phyloP scores from a whole-genome alignment of 2,329 filamentous ascomycete species.

The Monosporascus sp. region DNA sequence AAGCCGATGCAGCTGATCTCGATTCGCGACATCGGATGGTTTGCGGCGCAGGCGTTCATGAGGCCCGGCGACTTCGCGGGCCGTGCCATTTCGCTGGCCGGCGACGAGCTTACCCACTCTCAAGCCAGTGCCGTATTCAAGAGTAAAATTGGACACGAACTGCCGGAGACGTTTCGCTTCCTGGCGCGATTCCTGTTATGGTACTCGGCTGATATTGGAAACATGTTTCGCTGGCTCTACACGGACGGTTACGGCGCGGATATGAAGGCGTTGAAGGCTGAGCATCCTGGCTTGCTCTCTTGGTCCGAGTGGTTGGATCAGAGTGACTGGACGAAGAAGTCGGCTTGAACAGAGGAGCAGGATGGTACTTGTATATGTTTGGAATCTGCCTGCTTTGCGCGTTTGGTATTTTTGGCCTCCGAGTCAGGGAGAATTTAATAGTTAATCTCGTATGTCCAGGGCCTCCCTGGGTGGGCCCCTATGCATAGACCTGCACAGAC shows the following conservation, averaged over 20 bases:
- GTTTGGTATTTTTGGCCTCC: no score
- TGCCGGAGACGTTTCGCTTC: constrained; percentile 27
- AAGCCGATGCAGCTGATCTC: constrained; percentile 32
- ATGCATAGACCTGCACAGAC: background rate
- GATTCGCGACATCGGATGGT: constrained; percentile 32
- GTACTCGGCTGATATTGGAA: constrained; percentile 27
- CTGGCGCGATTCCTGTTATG: constrained; percentile 21
- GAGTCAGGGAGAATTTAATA: no score
- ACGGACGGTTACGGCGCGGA: constrained; percentile 32
- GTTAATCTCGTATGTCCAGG: no score
- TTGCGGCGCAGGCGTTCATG: constrained; percentile 32
- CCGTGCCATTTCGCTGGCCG: constrained; percentile 32
- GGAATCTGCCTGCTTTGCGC: no score
- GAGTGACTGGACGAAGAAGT: background rate
- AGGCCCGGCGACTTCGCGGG: constrained; percentile 27
- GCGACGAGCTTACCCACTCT: constrained; percentile 33
- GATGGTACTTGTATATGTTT: no score
- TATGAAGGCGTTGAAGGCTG: constrained; percentile 21
- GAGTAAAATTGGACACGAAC: constrained; percentile 22
- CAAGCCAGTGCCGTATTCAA: constrained; percentile 29
- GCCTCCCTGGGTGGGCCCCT: background rate
- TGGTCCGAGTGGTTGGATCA: background rate
- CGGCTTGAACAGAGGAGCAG: background rate
- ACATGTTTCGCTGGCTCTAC: constrained; percentile 34
- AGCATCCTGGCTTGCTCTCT: constrained; percentile 18